phyloP scores from a whole-genome alignment of 2,329 filamentous ascomycete species.

The Fusarium foetens region DNA sequence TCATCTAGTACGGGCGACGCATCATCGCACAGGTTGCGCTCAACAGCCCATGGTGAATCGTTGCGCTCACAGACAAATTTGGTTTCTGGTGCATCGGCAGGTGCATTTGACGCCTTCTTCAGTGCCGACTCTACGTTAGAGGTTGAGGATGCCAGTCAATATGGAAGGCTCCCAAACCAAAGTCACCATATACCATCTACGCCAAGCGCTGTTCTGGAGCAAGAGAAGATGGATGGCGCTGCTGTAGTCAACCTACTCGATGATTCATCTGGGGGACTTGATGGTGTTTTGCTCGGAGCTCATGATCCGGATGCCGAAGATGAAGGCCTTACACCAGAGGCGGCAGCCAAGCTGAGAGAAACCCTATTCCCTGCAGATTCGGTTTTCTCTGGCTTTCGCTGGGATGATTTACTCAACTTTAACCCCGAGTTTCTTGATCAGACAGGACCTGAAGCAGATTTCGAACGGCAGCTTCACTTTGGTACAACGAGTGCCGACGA shows the following conservation, averaged over 20 bases:
- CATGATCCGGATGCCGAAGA: constrained; percentile 38
- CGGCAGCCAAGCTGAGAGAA: constrained; percentile 48
- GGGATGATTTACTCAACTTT: constrained; percentile 63
- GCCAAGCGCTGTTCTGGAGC: constrained; percentile 17
- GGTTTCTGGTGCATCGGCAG: constrained; percentile 48
- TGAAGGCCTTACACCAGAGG: constrained; percentile 44
- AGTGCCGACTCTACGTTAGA: constrained; percentile 23
- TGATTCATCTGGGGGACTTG: constrained; percentile 36
- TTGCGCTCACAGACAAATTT: constrained; percentile 23
- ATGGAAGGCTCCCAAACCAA: neutral
- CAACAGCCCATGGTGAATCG: constrained; percentile 26
- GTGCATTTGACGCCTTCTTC: constrained; percentile 43
- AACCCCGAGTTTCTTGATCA: constrained; percentile 55
- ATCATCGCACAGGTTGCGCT: constrained; percentile 36
- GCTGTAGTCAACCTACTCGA: constrained; percentile 54
- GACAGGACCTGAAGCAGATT: constrained; percentile 30
- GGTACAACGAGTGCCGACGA: constrained; percentile 53
- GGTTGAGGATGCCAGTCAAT: neutral
- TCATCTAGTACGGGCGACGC: constrained; percentile 31
- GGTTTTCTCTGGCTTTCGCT: constrained; percentile 38
- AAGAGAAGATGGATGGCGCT: constrained; percentile 50
- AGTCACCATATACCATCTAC: neutral
- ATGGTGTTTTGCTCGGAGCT: constrained; percentile 30
- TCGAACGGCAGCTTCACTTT: constrained; percentile 45
- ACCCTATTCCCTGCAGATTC: constrained; percentile 51